A percentile compares a stretch with the other conserved stretches of the same genome.
These are phyloP conservation scores for Phytophthora melonis DNA, from an alignment of 352 stramenopile genomes.

Conservation along the genomic window DNA sequence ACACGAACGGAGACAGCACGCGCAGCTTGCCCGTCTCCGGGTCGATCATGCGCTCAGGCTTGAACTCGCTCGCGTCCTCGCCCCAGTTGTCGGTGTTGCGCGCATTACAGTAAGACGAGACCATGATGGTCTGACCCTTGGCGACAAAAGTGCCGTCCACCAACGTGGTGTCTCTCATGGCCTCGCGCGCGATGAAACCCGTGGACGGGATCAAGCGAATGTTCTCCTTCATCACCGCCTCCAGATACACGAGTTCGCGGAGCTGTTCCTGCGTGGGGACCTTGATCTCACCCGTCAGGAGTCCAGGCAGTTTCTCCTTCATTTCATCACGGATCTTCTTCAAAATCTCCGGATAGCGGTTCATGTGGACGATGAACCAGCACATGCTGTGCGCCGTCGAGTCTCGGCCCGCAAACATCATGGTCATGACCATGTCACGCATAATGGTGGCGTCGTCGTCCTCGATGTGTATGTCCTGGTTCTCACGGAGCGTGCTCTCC, in stretches of 20 bases:
- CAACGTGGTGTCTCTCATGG: conserved; percentile 40
- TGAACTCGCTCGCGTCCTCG: conserved; percentile 55
- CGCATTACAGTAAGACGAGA: conserved; percentile 34
- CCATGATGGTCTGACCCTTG: conserved; percentile 34
- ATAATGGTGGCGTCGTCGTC: conserved; percentile 50
- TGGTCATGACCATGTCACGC: conserved; percentile 76
- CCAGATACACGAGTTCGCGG: conserved; percentile 61
- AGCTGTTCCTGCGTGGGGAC: conserved; percentile 54
- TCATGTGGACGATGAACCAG: conserved; percentile 78
- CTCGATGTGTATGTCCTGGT: conserved; percentile 28
- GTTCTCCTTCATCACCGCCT: conserved; percentile 65
- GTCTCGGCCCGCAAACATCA: conserved; percentile 79
- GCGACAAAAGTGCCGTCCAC: conserved; percentile 38
- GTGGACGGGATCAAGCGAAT: conserved; percentile 71
- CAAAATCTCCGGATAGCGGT: conserved; percentile 54
- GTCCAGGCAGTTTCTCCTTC: conserved; percentile 42
- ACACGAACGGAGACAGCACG: conserved; percentile 27
- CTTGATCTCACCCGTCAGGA: conserved; percentile 34
- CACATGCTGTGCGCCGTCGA: conserved; percentile 62
- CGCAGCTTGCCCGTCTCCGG: conserved; percentile 37
- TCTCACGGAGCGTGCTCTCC: conserved; percentile 39
- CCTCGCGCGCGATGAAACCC: conserved; percentile 56
- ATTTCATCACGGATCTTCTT: conserved; percentile 65
- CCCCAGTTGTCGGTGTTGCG: conserved; percentile 57
- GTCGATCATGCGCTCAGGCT: conserved; percentile 72